Evolutionary conservation across 129 eudicot genomes (phyloP).

Genomic region (Dittrichia graveolens): DNA sequence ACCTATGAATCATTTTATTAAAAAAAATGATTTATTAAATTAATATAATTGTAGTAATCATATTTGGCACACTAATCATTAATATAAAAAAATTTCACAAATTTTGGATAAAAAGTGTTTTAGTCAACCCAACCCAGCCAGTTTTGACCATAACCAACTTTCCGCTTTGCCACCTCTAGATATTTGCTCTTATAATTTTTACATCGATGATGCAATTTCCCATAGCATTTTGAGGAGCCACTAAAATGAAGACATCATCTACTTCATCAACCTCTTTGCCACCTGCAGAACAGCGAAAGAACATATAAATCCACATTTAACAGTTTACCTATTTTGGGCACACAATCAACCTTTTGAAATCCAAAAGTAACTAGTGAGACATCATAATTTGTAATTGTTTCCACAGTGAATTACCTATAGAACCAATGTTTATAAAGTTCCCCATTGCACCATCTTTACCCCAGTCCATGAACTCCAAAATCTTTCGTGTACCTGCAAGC

Average conservation of each 20-base stretch:
- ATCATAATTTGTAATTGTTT: not conserved
- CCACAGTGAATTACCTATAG: slow-evolving; percentile 65
- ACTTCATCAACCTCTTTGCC: slow-evolving; percentile 84
- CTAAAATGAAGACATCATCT: slow-evolving; percentile 90
- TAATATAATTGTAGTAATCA: not conserved
- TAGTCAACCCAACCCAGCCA: not conserved
- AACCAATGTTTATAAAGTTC: slow-evolving; percentile 77
- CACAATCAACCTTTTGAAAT: not conserved
- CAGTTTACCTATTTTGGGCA: not conserved
- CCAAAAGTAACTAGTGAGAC: not conserved
- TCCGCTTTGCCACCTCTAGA: not conserved
- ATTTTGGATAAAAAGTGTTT: not conserved
- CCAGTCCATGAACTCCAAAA: slow-evolving; percentile 99
- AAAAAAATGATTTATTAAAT: not conserved
- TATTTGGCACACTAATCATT: slow-evolving; percentile 3
- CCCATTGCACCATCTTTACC: slow-evolving; percentile 93
- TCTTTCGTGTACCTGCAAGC: slow-evolving; percentile 91
- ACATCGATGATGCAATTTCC: slow-evolving; percentile 99
- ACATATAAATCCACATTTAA: slow-evolving; percentile 10
- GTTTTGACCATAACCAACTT: not conserved
- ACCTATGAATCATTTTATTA: not conserved
- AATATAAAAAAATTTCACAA: not conserved
- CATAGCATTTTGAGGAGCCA: slow-evolving; percentile 99
- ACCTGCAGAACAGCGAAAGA: slow-evolving; percentile 46
- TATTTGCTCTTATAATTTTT: slow-evolving; percentile 20